Evolutionary conservation across 2,329 filamentous ascomycete species (phyloP), one percentile per base, ranked within the genome.

Genomic region (Aspergillus brasiliensis): DNA sequence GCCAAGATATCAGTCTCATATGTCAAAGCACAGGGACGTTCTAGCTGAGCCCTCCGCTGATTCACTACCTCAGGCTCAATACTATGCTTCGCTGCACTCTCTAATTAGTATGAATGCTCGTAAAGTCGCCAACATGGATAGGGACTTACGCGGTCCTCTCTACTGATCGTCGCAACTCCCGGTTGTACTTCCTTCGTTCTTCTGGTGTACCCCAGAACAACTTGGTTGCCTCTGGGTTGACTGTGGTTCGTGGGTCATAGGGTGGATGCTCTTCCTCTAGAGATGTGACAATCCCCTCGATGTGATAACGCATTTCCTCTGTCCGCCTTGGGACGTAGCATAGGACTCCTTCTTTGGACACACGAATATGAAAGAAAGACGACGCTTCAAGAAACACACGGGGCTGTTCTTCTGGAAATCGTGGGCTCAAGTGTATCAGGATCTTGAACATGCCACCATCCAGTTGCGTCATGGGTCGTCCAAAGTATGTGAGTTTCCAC

Each of bases 361-460:
- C 90, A 13, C 91, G 88, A 66, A 97, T 91, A 70, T 98, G 95
- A 75, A 94, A 97, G 17, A 98, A 84, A 3, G 86, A 84, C 0
- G 86, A 84, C 0, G 91, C 94, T 69, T 92, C 86, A 64, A 97
- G 88, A 62, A 84, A 88, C 57, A 93, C 89, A 34, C 94, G 88
- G 23, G 94, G 95, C 69, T 97, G 91, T 67, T 96, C 91, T 42
- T 91, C 86, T 0, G 95, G 95, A 70, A 97, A 98, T 5, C 87
- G 85, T 5, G 91, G 88, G 68, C 92, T 96, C 69, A 98, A 88
- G 69, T 82, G 83, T 57, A 98, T 82, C 68, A 84, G 89, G 74
- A 97, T 89, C 62, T 86, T 86, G 79, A 98, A 94, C 62, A 98
- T 84, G 2, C 94, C 92, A 15, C 93, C 94, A 68, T 98, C 94